Evolutionary conservation across 257 asterid genomes (phyloP), one percentile per base, ranked within the genome.

Genomic region (Anisodus tanguticus): DNA sequence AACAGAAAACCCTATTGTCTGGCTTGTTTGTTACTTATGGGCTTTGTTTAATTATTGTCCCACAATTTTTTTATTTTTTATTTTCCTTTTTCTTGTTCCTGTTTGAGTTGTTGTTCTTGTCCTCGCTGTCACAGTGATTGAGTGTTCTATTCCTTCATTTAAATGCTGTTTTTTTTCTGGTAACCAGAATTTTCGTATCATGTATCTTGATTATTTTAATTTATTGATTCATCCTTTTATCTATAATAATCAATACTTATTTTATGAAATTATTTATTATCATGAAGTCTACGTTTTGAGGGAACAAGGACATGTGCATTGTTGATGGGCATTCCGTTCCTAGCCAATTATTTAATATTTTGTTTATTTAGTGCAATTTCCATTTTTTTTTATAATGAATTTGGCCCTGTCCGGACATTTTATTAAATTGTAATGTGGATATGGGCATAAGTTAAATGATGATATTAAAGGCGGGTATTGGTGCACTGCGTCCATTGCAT

Each of bases 231-330:
- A 5, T 72, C 59, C 1, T 1, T 10, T n/a, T 45, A 71, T 49
- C 7, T 49, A 7, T 49, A 31, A 5, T 11, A 49, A 45, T n/a
- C 8, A 51, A 76, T 76, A 53, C 2, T 8, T 19, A 22, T 72
- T 74, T 49, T 19, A 49, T 22, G 59, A 41, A 47, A 19, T n/a
- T 72, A 72, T 45, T 19, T 19, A 76, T 51, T 26, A 53, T 76
- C n/a, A 13, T 76, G 63, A 74, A 78, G 82, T 87, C 53, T 88
- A 83, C 85, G 83, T 49, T 80, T 58, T 54, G 59, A 85, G 95
- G 95, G 92, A 89, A 91, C 95, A 93, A 80, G 76, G 72, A 87
- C 97, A 93, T 91, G 97, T 93, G 98, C 87, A 86, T 31, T 85
- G 92, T 90, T 86, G 85, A 86, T 90, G 92, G 95, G 60, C 57